Base-by-base conservation (phyloP, 805 yeast species). In the Yamadazyma paraphyllophila region DNA sequence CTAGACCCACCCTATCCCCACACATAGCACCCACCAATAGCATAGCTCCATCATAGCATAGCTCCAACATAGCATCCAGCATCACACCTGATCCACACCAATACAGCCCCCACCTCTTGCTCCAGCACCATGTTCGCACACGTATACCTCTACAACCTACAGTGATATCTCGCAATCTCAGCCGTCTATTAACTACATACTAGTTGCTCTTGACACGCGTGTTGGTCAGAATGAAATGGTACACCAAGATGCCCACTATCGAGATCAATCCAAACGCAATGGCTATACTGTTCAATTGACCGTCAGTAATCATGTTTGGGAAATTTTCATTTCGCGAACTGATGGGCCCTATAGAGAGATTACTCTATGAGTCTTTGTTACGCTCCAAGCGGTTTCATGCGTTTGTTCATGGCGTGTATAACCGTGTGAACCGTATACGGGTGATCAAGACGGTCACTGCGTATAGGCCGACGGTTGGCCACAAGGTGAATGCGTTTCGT, bases 241-340 rank as follows among this genome's bases (percentile, higher is more conserved):
- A 91, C 2, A 84, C 69, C 37, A 87, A 66, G 32, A 90, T 85
- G 54, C 91, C 73, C 2, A 81, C 75, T 63, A 89, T 76, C 50
- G 94, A 81, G 5, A 80, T 60, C 45, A 89, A 63, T 4, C 97
- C 97, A 54, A 86, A 83, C 10, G 80, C 65, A 38, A 88, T 75
- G 41, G 88, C 95, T 37, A 88, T 69, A 40, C 78, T 67, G 63
- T 90, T 81, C 62, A 91, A 77, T 65, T 89, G 94, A 45, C 72
- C 73, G 74, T 91, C 97, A 12, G 88, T 74, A 58, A 91, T 90
- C 97, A 91, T 91, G 39, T 13, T 52, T 39, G 26, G 16, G 10
- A 32, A 30, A 36, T 11, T 16, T 15, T 30, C 30, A 13, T 24
- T 12, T 20, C 26, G 37, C 43, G 27, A 38, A 10, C 31, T 14